Base-by-base conservation (phyloP, 2,329 filamentous ascomycete genomes). In the Plectosphaerella plurivora region DNA sequence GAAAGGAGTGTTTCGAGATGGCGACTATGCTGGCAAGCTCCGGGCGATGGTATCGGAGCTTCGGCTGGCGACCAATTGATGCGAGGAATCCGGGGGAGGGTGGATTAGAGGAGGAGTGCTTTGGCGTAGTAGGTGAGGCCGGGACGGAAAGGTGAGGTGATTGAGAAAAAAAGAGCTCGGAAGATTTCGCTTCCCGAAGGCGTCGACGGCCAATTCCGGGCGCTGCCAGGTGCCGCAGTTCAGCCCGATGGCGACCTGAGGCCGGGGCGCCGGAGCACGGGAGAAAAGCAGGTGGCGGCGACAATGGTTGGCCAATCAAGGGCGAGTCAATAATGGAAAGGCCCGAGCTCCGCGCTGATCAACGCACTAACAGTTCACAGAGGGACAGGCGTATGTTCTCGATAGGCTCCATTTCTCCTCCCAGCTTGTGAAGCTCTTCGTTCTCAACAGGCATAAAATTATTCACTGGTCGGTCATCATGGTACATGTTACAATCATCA, bases 161-260 rank as follows among this genome's bases (percentile, higher is more conserved):
- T 41, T 20, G 68, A 65, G 65, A 72, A 73, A 75, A 74, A 75
- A 75, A 72, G 60, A 63, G 72, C 72, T 76, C 73, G 73, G 72
- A 67, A 70, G 67, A 70, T 72, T 61, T 73, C 69, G 70, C 68
- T 64, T 42, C 18, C 39, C 39, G 16, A n/a, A n/a, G n/a, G n/a
- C 16, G 39, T n/a, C n/a, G 36, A 14, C 36, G 36, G 36, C 36
- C 12, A 18, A 7, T 42, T 16, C 44, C 24, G 44, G 44, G 14
- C 42, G 25, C 25, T 28, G 25, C 25, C 25, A 28, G 25, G 25
- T 28, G 25, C 25, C 25, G 25, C 25, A 5, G 25, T 10, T 28
- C 5, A 28, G 25, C 25, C 10, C 25, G 5, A 28, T 5, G 5
- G 5, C 10, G 5, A 5, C 25, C 10, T 10, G 25, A 28, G 25